These are phyloP conservation scores for Plantago major DNA, from an alignment of 257 asterid genomes.

Conservation along the genomic window DNA sequence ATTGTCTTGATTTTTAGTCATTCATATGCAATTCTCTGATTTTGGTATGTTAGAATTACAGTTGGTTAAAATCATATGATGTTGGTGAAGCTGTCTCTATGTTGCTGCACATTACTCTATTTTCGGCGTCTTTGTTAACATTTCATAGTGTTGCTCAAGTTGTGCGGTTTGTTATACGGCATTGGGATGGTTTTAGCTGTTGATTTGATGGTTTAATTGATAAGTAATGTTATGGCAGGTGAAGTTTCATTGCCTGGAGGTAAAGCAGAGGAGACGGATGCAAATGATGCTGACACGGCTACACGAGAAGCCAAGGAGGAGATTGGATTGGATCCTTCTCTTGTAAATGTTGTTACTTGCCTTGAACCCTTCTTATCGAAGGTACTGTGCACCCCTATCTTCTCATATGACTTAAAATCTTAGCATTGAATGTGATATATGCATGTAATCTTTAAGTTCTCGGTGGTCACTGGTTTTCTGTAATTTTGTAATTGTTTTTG, in stretches of 20 bases:
- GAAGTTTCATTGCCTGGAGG: conserved; percentile 97
- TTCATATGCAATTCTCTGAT: not conserved
- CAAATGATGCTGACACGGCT: conserved; percentile 75
- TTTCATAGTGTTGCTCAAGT: too few species aligned
- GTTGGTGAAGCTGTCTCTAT: not conserved
- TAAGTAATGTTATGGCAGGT: conserved; percentile 31
- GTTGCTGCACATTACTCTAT: not conserved
- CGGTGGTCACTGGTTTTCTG: not conserved
- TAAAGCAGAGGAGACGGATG: conserved; percentile 82
- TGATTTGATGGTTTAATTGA: too few species aligned
- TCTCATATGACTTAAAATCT: not conserved
- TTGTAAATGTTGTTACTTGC: conserved; percentile 69
- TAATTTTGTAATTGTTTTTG: too few species aligned
- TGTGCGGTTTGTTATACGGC: too few species aligned
- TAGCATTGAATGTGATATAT: not conserved
- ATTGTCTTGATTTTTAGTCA: too few species aligned
- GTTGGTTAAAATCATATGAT: not conserved
- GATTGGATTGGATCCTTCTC: conserved; percentile 84
- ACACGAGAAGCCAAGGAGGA: conserved; percentile 93
- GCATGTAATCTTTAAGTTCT: not conserved
- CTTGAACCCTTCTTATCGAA: conserved; percentile 94
- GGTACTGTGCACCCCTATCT: conserved; percentile 33
- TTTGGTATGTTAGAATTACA: not conserved
- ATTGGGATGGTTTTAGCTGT: too few species aligned
- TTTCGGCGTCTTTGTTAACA: too few species aligned